phyloP scores from a whole-genome alignment of 1,139 yeast genomes.

The Debaryomyces sp. region DNA sequence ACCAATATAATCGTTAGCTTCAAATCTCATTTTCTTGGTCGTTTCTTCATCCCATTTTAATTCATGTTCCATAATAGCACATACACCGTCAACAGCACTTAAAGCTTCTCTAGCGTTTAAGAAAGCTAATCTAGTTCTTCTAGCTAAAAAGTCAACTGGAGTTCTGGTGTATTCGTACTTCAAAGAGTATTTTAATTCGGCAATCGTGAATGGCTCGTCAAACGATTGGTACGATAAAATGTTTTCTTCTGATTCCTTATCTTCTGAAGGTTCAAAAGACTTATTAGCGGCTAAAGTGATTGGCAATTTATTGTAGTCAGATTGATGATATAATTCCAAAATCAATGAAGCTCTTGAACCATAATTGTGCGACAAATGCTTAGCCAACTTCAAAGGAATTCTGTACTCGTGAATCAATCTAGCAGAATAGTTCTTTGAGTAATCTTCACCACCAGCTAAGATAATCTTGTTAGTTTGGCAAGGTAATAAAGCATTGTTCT shows the following conservation, averaged over 20 bases:
- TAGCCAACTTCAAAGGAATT: constrained; percentile 75
- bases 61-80: constrained; percentile 81
- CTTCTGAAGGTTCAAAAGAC: constrained; percentile 36
- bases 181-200: constrained; percentile 83
- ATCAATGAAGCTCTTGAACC: constrained; percentile 88
- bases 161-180: constrained; percentile 85
- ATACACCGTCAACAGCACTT: constrained; percentile 81
- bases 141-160: constrained; percentile 86
- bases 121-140: constrained; percentile 93
- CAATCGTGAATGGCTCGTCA: constrained; percentile 89
- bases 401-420: constrained; percentile 80
- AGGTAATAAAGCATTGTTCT: constrained; percentile 39
- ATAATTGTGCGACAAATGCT: constrained; percentile 82
- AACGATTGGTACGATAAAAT: constrained; percentile 53
- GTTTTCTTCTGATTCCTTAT: constrained; percentile 35
- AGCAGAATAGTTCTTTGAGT: constrained; percentile 69
- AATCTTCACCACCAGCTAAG: constrained; percentile 76
- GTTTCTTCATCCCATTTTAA: constrained; percentile 70
- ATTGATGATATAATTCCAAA: constrained; percentile 61
- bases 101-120: constrained; percentile 86
- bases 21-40: constrained; percentile 56
- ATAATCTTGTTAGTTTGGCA: constrained; percentile 67
- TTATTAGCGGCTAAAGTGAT: constrained; percentile 55
- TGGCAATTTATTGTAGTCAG: constrained; percentile 61
- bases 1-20: constrained; percentile 60